These are phyloP conservation scores for Astrothelium subdiscretum DNA, from an alignment of 495 filamentous ascomycete genomes.

Conservation along the genomic window DNA sequence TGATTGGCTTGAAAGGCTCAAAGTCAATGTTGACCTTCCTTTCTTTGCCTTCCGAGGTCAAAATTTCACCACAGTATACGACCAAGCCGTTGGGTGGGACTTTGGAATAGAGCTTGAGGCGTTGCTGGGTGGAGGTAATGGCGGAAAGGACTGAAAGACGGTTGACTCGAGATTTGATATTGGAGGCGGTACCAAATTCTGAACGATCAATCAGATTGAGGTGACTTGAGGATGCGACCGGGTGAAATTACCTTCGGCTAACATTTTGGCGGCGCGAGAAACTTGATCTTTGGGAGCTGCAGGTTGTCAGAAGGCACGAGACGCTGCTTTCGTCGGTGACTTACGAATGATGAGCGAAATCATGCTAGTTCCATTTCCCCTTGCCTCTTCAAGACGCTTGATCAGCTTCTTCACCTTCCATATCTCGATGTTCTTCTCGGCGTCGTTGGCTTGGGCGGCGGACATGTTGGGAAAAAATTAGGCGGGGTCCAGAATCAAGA, in stretches of 20 bases:
- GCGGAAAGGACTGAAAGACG: constrained; percentile 92
- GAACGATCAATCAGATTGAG: not conserved
- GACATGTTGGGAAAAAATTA: constrained; percentile 56
- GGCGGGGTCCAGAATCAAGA: not conserved
- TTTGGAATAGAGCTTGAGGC: constrained; percentile 96
- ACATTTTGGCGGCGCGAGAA: constrained; percentile 93
- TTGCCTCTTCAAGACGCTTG: constrained; percentile 64
- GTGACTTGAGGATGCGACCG: not conserved
- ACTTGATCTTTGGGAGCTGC: constrained; percentile 94
- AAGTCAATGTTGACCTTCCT: constrained; percentile 99
- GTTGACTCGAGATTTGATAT: constrained; percentile 99
- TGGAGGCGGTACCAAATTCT: constrained; percentile 72
- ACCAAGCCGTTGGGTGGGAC: constrained; percentile 95
- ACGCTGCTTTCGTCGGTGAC: constrained; percentile 22
- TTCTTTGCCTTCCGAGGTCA: constrained; percentile 96
- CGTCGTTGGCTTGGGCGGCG: constrained; percentile 77
- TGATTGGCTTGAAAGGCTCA: constrained; percentile 99
- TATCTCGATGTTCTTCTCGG: constrained; percentile 95
- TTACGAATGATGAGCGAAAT: constrained; percentile 96
- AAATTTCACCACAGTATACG: constrained; percentile 99
- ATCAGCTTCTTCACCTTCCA: constrained; percentile 96
- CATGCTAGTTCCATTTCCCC: constrained; percentile 32
- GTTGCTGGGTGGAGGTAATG: constrained; percentile 97
- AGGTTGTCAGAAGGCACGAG: constrained; percentile 13
- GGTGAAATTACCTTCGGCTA: constrained; percentile 63